phyloP scores from a whole-genome alignment of 331 rosid genomes.

The Pyrus hybrid region DNA sequence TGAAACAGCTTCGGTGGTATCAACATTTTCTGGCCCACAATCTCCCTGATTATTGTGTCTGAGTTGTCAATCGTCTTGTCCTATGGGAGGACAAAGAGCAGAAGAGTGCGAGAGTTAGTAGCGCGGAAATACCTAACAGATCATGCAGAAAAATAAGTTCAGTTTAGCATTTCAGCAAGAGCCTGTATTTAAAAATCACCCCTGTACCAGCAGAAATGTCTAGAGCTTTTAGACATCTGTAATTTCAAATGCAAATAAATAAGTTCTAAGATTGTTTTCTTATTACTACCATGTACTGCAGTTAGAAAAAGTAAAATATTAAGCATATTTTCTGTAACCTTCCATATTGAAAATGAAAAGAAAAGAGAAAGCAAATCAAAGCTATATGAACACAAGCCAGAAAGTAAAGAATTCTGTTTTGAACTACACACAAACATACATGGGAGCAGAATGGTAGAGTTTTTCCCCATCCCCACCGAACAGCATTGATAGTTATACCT shows the following conservation, averaged over 20 bases:
- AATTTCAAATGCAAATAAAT: slow-evolving; percentile 16
- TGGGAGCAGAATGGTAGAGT: background rate
- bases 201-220: background rate
- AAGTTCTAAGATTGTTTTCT: slow-evolving; percentile 10
- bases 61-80: background rate
- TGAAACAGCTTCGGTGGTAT: slow-evolving; percentile 57
- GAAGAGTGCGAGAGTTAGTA: background rate
- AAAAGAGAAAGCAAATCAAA: no score
- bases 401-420: background rate
- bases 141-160: slow-evolving; percentile 22
- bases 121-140: background rate
- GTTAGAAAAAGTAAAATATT: background rate
- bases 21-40: slow-evolving; percentile 59
- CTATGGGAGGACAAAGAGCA: slow-evolving; percentile 6
- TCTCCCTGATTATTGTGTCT: slow-evolving; percentile 35
- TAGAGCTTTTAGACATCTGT: background rate
- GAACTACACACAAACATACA: background rate
- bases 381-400: background rate
- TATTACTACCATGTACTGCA: background rate
- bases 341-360: no score
- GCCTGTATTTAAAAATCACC: slow-evolving; percentile 2
- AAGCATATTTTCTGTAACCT: background rate
- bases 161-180: background rate
- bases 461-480: background rate
- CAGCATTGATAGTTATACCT: background rate